These are phyloP conservation scores for Microdochium trichocladiopsis DNA, from an alignment of 2,329 filamentous ascomycete species.

Conservation along the genomic window DNA sequence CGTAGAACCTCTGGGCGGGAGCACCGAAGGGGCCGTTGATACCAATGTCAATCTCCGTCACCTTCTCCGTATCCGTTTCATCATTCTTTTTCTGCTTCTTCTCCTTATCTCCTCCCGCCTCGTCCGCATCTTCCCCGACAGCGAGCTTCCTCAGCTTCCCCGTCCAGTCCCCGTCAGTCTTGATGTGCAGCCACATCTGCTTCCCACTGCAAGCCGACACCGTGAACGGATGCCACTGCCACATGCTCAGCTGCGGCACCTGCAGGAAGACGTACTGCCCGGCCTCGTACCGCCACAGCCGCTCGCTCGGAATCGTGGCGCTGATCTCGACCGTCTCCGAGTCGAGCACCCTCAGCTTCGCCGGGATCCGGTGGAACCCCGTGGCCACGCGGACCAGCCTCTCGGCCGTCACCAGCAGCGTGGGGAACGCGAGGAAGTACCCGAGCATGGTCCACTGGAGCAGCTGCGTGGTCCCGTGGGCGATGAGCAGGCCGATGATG, in stretches of 20 bases:
- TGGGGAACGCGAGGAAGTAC: constrained; percentile 47
- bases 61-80: background rate
- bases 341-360: constrained; percentile 40
- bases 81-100: background rate
- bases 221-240: constrained; percentile 55
- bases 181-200: constrained; percentile 48
- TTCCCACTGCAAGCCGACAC: constrained; percentile 46
- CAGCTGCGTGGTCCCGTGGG: constrained; percentile 42
- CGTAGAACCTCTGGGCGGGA: constrained; percentile 50
- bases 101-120: too few relatives aligned
- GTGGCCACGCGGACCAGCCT: constrained; percentile 34
- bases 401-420: constrained; percentile 41
- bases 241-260: constrained; percentile 42
- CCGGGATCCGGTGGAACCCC: constrained; percentile 40
- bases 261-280: constrained; percentile 52
- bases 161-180: constrained; percentile 52
- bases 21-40: constrained; percentile 52
- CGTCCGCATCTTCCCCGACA: constrained; percentile 21
- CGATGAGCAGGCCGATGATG: constrained; percentile 46
- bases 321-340: constrained; percentile 44
- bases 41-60: constrained; percentile 36
- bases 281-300: constrained; percentile 46
- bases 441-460: constrained; percentile 50
- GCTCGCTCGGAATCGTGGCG: constrained; percentile 36
- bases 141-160: constrained; percentile 34